Base-by-base conservation (phyloP, 2,329 filamentous ascomycete genomes). In the Fusarium sp. region DNA sequence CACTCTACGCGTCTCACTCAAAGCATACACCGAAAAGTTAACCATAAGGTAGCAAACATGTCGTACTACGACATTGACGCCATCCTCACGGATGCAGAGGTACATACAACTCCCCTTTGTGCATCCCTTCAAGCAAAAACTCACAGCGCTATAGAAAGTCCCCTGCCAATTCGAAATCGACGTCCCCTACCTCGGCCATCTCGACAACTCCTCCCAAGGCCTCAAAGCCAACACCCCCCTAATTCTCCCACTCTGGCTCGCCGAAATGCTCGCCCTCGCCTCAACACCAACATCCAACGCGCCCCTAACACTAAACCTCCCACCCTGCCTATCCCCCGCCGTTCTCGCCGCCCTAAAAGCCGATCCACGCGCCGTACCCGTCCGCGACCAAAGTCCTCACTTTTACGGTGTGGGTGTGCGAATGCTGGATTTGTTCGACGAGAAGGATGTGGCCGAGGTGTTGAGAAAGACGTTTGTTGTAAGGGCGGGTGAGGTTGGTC, bases 101-200 rank as follows among this genome's bases (percentile, higher is more conserved):
- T 91, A 84, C 18, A n/a, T 18, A 7, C 35, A 8, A 26, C 12
- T 9, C 39, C 8, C 20, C n/a, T n/a, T n/a, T n/a, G n/a, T n/a
- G n/a, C n/a, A 24, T 11, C n/a, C 12, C 8, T 23, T 23, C 24
- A 46, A n/a, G 24, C 31, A 16, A 37, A 18, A 24, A 4, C 48
- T 70, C 33, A 69, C 39, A 38, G 15, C n/a, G 26, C 31, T 20
- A 3, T 73, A 97, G 90, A 98, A 98, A 92, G 89, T 98, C 31
- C 95, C 96, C 39, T 97, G 94, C 83, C 97, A 92, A 52, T 98
- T 98, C 81, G 92, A 97, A 77, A 88, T 98, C 76, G 92, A 95
- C 63, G 91, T 97, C 31, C 92, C 94, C 21, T 90, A 92, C 58
- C 88, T 98, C 44, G 94, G 94, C 71, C 93, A 97, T 78, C 86